Evolutionary conservation across 1,284 basidiomycete species (phyloP), one percentile per base, ranked within the genome.

Genomic region (Ceraceosorus guamensis): DNA sequence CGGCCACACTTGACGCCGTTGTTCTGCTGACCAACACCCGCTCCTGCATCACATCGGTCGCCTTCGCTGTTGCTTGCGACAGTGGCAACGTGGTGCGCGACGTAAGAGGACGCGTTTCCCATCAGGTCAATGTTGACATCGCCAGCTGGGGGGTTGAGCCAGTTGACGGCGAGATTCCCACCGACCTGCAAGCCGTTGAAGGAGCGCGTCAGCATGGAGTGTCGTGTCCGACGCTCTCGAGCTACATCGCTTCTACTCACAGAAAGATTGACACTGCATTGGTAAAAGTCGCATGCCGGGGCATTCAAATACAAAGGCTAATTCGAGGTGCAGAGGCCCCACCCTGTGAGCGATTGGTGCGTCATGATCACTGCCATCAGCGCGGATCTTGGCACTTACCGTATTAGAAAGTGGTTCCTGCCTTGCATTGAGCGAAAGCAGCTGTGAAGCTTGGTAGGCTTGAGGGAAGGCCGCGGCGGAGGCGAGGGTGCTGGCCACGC

Each of bases 61-160:
- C 58, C 63, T 45, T 48, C 55, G 46, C 64, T 64, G 16, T 55
- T 46, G 45, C 65, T 52, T 45, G 67, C 66, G 30, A 60, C 64
- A 11, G 57, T 65, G 6, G 53, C 67, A 50, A 70, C 41, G 41
- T 53, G 53, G 62, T 68, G 66, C 5, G 62, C 67, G 31, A 69
- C 52, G 0, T 57, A 31, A 13, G 59, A 39, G 49, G 60, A 56
- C 59, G 59, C 63, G 57, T 68, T 63, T 53, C 50, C 48, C 67
- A 69, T 68, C 37, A 70, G 60, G 37, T 70, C 66, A 44, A 70
- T 44, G 46, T 62, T 50, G 11, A 70, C 67, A 31, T 62, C 47
- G 24, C 62, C 59, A 6, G 33, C 37, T 1, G 67, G 66, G 31
- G 67, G 63, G 47, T 70, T 66, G 55, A 57, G 39, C 67, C 67